Percentiles rank a stretch among this genome's conserved stretches.
phyloP scores from a whole-genome alignment of 257 asterid genomes.

The Jacaranda copaia region DNA sequence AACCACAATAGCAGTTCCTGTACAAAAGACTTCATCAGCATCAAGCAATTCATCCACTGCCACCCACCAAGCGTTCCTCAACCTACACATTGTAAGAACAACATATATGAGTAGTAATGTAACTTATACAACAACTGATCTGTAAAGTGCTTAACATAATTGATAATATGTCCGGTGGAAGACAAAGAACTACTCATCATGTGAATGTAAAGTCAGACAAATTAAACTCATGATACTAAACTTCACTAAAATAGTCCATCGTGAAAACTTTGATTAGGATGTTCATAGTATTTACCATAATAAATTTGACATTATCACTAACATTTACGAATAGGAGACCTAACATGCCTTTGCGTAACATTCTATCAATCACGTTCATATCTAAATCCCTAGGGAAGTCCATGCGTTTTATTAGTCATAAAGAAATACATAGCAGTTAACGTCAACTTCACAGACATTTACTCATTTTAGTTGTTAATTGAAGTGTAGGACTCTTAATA shows the following conservation, averaged over 20 bases:
- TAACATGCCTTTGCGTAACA: no score
- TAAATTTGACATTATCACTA: background rate
- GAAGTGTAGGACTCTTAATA: background rate
- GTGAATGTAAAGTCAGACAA: background rate
- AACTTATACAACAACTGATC: background rate
- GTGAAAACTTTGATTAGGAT: background rate
- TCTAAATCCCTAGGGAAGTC: no score
- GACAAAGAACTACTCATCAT: background rate
- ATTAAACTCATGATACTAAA: background rate
- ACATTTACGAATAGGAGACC: no score
- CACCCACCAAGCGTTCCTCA: constrained; percentile 79
- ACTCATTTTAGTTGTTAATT: background rate
- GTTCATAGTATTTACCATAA: background rate
- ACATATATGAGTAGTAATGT: background rate
- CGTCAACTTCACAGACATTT: background rate
- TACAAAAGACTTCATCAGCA: constrained; percentile 98
- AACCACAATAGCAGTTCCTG: constrained; percentile 94
- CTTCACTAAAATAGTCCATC: background rate
- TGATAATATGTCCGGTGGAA: background rate
- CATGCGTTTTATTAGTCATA: no score
- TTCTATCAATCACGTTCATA: no score
- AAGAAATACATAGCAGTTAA: background rate
- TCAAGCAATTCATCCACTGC: constrained; percentile 92
- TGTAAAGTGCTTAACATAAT: background rate
- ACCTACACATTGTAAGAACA: constrained; percentile 55